Conservation (phyloP, 768 basidiomycete species). For the Mycena galericulata region DNA sequence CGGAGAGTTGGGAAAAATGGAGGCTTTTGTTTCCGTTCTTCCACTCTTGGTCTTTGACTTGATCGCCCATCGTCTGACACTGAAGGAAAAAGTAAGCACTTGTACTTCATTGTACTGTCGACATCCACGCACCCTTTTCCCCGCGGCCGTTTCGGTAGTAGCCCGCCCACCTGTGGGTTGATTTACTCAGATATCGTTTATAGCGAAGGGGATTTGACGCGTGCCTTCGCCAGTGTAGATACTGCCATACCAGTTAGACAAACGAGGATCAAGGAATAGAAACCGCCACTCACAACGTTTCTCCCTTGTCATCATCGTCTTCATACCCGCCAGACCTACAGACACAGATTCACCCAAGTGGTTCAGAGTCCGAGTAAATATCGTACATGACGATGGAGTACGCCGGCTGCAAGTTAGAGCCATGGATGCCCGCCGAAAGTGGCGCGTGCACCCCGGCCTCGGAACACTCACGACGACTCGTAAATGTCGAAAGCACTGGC, state of each 20-base stretch:
- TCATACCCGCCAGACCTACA: conserved; percentile 52
- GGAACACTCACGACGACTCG: conserved; percentile 34
- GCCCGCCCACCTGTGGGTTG: background rate
- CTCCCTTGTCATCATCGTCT: conserved; percentile 53
- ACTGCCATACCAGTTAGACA: background rate
- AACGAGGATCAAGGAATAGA: background rate
- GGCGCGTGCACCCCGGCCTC: conserved; percentile 49
- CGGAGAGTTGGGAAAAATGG: conserved; percentile 45
- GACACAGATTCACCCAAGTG: background rate
- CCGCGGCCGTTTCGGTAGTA: background rate
- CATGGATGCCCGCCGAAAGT: conserved; percentile 53
- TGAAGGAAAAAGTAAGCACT: background rate
- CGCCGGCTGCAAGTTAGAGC: conserved; percentile 45
- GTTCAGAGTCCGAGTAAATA: background rate
- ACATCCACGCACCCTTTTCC: background rate
- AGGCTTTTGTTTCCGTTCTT: conserved; percentile 31
- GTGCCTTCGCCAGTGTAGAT: conserved; percentile 19
- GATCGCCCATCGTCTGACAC: conserved; percentile 40
- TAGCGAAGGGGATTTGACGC: background rate
- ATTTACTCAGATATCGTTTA: background rate
- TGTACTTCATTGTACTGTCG: no score
- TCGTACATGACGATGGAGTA: conserved; percentile 54
- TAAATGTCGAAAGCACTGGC: conserved; percentile 39
- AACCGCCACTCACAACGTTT: conserved; percentile 45
- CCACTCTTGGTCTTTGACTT: conserved; percentile 45